phyloP scores from a whole-genome alignment of 2,329 filamentous ascomycete species.

The Akanthomyces uredinophilus region DNA sequence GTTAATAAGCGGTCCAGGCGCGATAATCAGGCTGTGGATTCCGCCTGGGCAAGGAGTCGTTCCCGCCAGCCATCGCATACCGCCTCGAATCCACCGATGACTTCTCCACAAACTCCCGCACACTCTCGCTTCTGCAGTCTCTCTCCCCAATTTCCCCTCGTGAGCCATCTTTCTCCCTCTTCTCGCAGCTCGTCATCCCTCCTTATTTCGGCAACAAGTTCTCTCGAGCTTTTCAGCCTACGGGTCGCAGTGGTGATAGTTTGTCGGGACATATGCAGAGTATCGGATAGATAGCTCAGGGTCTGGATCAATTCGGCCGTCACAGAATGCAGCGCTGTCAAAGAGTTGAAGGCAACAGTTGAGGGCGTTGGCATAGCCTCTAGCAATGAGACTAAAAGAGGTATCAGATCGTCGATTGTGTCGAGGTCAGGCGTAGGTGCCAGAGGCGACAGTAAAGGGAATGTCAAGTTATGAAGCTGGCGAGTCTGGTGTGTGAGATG shows the following conservation, averaged over 20 bases:
- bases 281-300: slow-evolving; percentile 82
- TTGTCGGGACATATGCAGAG: slow-evolving; percentile 89
- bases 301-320: slow-evolving; percentile 72
- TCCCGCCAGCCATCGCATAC: slow-evolving; percentile 81
- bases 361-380: slow-evolving; percentile 62
- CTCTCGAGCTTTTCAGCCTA: slow-evolving; percentile 73
- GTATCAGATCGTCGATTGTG: slow-evolving; percentile 63
- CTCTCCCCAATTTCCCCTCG: slow-evolving; percentile 76
- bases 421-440: slow-evolving; percentile 58
- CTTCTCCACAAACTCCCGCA: slow-evolving; percentile 75
- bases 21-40: slow-evolving; percentile 33
- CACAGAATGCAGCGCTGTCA: slow-evolving; percentile 63
- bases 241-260: slow-evolving; percentile 76
- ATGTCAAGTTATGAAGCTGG: slow-evolving; percentile 67
- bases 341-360: slow-evolving; percentile 58
- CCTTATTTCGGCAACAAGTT: slow-evolving; percentile 79
- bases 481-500: slow-evolving; percentile 72
- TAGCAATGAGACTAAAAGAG: slow-evolving; percentile 59
- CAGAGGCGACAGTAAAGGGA: slow-evolving; percentile 64
- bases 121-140: slow-evolving; percentile 73
- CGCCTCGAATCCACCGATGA: slow-evolving; percentile 88
- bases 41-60: slow-evolving; percentile 63
- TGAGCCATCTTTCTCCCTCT: slow-evolving; percentile 76
- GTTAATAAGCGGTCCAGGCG: slow-evolving; percentile 17
- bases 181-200: slow-evolving; percentile 78